A percentile compares a stretch with the other conserved stretches of the same genome.
Evolutionary conservation across 352 stramenopile species (phyloP).

Genomic region (Phytopythium mirpurense): DNA sequence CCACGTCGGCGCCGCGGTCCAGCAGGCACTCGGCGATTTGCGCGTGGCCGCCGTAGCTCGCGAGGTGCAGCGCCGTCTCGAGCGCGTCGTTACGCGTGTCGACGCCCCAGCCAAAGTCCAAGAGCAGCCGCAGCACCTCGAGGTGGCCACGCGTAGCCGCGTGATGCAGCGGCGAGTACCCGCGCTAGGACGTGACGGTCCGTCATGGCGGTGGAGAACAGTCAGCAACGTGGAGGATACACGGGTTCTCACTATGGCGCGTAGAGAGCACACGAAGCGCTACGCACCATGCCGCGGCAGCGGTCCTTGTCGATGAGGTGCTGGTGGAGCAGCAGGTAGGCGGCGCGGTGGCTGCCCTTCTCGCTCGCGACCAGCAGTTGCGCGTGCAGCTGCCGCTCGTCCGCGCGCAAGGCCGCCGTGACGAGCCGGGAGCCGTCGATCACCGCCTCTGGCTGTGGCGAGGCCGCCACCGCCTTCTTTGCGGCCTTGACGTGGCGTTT

Average conservation of each 20-base stretch:
- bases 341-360: conserved; percentile 57
- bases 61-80: conserved; percentile 70
- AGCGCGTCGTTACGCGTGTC: conserved; percentile 37
- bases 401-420: neutral
- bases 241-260: too few relatives aligned
- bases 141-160: conserved; percentile 60
- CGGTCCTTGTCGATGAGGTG: conserved; percentile 36
- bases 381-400: conserved; percentile 24
- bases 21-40: conserved; percentile 54
- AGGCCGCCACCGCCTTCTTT: too few relatives aligned
- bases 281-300: conserved; percentile 62
- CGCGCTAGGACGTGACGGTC: too few relatives aligned
- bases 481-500: too few relatives aligned
- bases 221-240: neutral
- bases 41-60: conserved; percentile 52
- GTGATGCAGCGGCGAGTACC: conserved; percentile 67
- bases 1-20: conserved; percentile 49
- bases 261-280: too few relatives aligned
- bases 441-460: too few relatives aligned
- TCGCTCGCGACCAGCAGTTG: conserved; percentile 66
- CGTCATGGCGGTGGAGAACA: too few relatives aligned
- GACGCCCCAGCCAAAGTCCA: conserved; percentile 59
- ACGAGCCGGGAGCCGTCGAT: conserved; percentile 3
- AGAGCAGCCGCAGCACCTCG: conserved; percentile 52
- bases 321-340: conserved; percentile 71